Base-by-base conservation (phyloP, 306 rosid species). In the Lathyrus oleraceus region DNA sequence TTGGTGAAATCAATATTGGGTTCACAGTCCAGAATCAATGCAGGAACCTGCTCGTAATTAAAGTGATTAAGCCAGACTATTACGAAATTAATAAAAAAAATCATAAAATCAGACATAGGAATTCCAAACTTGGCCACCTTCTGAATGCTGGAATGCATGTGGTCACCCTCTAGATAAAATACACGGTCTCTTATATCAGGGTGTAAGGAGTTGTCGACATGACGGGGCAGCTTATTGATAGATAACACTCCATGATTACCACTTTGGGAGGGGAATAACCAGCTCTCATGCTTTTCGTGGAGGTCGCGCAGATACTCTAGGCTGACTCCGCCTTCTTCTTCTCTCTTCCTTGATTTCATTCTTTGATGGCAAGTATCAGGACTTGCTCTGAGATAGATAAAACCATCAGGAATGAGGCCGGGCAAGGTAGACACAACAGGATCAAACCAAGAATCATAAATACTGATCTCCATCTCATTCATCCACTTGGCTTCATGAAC, bases 401-500 rank as follows among this genome's bases (percentile, higher is more conserved):
- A 94, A 65, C 85, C 99, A 61, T 94, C 99, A 15, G 98, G 98
- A 52, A 94, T 80, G 43, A 94, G 97, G 61, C 98, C 98, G 25
- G 97, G 98, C 87, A 94, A 84, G 81, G 86, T 76, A 17, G 98
- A 94, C 62, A 94, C 98, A 5, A 91, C 98, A 20, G 96, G 98
- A 81, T 94, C 98, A 80, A 94, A 94, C 98, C 98, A 90, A 15
- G 98, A 94, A 82, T 94, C 98, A 43, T 94, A 94, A 59, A 94
- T 90, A 80, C 98, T 94, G 78, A 90, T 90, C 87, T 94, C 98
- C 98, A 94, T 94, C 85, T 87, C 98, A 81, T 83, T 94, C 98
- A 94, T 94, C 98, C 98, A 94, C 12, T 90, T 94, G 5, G 98
- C 98, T 83, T 94, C 98, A 72, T 94, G 97, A 70, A 94, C 98